These are phyloP conservation scores for Fraxinus ornus DNA, from an alignment of 305 asterid genomes.

Conservation along the genomic window DNA sequence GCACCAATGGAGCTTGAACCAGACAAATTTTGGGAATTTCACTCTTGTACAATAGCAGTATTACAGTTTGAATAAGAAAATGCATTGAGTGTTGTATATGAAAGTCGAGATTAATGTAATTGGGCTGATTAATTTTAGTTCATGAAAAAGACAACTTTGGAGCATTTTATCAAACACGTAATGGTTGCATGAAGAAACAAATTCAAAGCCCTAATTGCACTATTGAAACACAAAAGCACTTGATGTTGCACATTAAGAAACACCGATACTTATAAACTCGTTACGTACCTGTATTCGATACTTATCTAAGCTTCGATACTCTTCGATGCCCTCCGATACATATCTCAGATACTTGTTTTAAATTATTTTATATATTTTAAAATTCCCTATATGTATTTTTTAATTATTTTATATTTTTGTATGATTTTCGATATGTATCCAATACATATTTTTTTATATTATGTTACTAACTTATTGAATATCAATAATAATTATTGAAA, in stretches of 20 bases:
- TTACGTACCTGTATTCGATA: too few species aligned
- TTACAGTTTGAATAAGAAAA: neutral
- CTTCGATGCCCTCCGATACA: too few species aligned
- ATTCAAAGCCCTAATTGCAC: neutral
- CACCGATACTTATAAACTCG: too few species aligned
- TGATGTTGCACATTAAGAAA: neutral
- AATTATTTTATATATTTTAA: too few species aligned
- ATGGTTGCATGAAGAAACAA: neutral
- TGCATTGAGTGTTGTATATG: neutral
- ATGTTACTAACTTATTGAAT: too few species aligned
- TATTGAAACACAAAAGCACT: neutral
- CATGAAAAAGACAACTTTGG: neutral
- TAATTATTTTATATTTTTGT: too few species aligned
- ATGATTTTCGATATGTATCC: too few species aligned
- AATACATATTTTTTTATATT: too few species aligned
- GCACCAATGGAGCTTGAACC: neutral
- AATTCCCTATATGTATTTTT: too few species aligned
- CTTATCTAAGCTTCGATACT: too few species aligned
- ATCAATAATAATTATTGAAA: too few species aligned
- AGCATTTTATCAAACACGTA: slow-evolving; percentile 23
- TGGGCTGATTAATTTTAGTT: neutral
- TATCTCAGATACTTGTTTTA: too few species aligned
- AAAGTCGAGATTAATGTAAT: neutral
- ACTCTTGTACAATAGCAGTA: neutral
- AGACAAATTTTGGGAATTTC: neutral